Evolutionary conservation across 192 early-diverging fungal species (phyloP), one percentile per base, ranked within the genome.

Genomic region (Backusella morwellensis): DNA sequence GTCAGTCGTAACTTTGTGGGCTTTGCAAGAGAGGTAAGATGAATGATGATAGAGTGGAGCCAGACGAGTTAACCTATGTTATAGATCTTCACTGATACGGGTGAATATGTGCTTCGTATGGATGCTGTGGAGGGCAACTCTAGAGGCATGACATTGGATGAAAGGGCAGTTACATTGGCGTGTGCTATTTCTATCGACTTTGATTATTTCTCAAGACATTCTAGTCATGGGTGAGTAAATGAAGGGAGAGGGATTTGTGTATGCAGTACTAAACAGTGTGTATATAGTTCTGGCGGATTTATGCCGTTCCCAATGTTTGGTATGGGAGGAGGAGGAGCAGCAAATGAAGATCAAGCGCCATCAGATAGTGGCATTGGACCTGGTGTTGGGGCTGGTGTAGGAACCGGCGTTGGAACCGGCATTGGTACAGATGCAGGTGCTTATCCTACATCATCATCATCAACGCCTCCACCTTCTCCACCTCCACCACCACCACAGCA

Each of bases 1-100:
- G 89, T 97, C 15, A 93, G 89, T 74, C 81, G 94, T 29, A 92
- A 93, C 78, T 96, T 96, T 90, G 85, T 87, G 7, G 95, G 95
- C 8, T 93, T 96, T 86, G 92, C 90, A 6, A 85, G 90, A 56
- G 93, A 91, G 75, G 86, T 86, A 78, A 70, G 68, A 11, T 38
- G 8, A 40, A 32, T 32, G 0, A 3, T 32, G 32, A 32, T 32
- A 32, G 32, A 32, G 32, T 32, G 3, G 2, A 32, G 32, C 3
- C 32, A 32, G 32, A 32, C 32, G 32, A 32, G 32, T 32, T 32
- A 32, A 32, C 32, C 32, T 32, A 32, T 32, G 32, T 32, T 32
- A 32, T 32, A 32, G 85, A 88, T 97, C 32, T 96, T 97, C 75
- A 94, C 96, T 0, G 96, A 97, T 73, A 91, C 91, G 0, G 96